Conservation (phyloP, 2,329 filamentous ascomycete species). For the Ilyonectria sp. region DNA sequence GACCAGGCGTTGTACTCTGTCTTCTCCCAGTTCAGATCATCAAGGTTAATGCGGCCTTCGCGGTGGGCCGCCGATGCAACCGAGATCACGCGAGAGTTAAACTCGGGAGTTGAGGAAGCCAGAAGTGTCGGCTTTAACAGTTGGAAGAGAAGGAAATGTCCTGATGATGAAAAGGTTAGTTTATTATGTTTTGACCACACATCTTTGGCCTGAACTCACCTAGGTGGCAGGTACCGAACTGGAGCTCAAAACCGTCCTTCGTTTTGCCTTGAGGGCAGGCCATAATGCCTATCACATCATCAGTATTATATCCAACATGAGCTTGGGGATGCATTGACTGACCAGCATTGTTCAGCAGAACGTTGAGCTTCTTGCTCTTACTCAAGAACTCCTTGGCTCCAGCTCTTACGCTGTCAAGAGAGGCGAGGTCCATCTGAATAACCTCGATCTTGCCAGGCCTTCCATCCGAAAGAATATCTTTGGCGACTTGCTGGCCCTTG, state of each 20-base stretch:
- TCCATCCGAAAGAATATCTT: slow-evolving; percentile 2
- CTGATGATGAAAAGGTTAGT: too few relatives aligned
- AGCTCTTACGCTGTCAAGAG: slow-evolving; percentile 10
- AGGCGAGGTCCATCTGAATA: slow-evolving; percentile 9
- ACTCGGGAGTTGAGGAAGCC: slow-evolving; percentile 43
- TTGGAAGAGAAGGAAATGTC: slow-evolving; percentile 60
- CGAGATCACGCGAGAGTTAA: slow-evolving; percentile 54
- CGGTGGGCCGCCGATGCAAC: slow-evolving; percentile 40
- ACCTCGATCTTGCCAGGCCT: slow-evolving; percentile 8
- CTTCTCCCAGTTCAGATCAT: slow-evolving; percentile 30
- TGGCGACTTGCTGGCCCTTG: neutral
- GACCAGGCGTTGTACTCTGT: slow-evolving; percentile 46
- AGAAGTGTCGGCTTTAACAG: slow-evolving; percentile 57
- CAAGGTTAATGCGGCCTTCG: slow-evolving; percentile 28
- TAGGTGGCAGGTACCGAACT: slow-evolving; percentile 61
- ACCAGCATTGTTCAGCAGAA: slow-evolving; percentile 63
- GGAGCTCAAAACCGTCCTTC: slow-evolving; percentile 59
- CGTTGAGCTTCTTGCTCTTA: slow-evolving; percentile 41
- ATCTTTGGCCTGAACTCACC: slow-evolving; percentile 27
- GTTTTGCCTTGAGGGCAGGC: slow-evolving; percentile 49
- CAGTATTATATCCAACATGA: too few relatives aligned
- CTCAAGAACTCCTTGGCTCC: neutral
- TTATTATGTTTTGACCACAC: too few relatives aligned
- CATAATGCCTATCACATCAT: slow-evolving; percentile 50
- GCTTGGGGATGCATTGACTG: neutral